A percentile compares a stretch with the other conserved stretches of the same genome.
phyloP scores from a whole-genome alignment of 768 basidiomycete genomes.

The Podaxis carcinomalis region DNA sequence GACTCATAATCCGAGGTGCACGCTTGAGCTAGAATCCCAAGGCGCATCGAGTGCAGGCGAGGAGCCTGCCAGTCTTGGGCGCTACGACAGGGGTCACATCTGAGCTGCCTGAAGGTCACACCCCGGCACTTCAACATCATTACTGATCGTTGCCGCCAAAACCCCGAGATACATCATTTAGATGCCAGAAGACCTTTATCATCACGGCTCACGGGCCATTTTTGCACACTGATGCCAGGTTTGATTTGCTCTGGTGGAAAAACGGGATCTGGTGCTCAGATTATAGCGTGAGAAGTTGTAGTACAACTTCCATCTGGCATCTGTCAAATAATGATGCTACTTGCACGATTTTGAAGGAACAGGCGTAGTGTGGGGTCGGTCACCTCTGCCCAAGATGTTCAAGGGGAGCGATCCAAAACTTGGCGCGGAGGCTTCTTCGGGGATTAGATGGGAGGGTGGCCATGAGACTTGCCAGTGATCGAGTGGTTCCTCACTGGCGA shows the following conservation, averaged over 20 bases:
- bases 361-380: neutral
- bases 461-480: slow-evolving; percentile 7
- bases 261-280: neutral
- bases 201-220: neutral
- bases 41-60: neutral
- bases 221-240: neutral
- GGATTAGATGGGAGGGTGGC: slow-evolving; percentile 4
- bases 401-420: neutral
- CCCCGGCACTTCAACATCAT: neutral
- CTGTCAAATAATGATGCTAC: neutral
- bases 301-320: neutral
- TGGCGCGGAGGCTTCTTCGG: slow-evolving; percentile 1
- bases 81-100: neutral
- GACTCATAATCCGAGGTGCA: slow-evolving; percentile 6
- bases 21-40: neutral
- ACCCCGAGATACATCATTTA: neutral
- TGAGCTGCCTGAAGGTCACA: neutral
- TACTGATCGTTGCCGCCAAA: neutral
- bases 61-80: neutral
- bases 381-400: neutral
- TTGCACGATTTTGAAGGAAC: neutral
- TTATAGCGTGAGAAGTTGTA: neutral
- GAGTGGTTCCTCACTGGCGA: neutral
- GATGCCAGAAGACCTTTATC: neutral
- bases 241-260: neutral